Evolutionary conservation across 768 basidiomycete genomes (phyloP).

Genomic region (Lentinula raphanica): DNA sequence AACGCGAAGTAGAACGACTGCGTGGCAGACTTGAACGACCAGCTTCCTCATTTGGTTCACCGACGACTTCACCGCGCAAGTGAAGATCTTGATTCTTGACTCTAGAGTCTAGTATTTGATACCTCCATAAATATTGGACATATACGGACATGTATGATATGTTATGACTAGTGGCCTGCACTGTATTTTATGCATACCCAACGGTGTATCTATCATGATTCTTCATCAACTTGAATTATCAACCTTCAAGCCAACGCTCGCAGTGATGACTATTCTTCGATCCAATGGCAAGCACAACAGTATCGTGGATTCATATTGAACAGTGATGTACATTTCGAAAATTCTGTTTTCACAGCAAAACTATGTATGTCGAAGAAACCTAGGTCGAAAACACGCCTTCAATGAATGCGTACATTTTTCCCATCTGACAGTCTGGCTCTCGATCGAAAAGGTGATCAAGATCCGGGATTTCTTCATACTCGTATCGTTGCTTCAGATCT

Average conservation of each 20-base stretch:
- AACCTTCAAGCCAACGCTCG: too few species aligned
- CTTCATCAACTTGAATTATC: not conserved
- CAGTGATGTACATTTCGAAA: too few species aligned
- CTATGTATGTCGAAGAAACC: too few species aligned
- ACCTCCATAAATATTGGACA: not conserved
- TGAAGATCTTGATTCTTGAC: not conserved
- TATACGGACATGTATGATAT: not conserved
- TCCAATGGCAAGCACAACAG: too few species aligned
- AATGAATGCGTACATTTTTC: slow-evolving; percentile 29
- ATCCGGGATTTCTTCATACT: slow-evolving; percentile 29
- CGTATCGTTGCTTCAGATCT: slow-evolving; percentile 10
- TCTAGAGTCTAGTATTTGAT: not conserved
- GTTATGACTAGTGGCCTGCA: not conserved
- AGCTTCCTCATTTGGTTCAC: slow-evolving; percentile 28
- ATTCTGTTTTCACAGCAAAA: too few species aligned
- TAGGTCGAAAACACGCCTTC: slow-evolving; percentile 11
- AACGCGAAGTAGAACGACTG: slow-evolving; percentile 65
- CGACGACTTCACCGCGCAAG: slow-evolving; percentile 28
- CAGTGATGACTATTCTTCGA: too few species aligned
- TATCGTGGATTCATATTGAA: too few species aligned
- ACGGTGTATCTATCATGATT: too few species aligned
- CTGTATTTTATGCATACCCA: not conserved
- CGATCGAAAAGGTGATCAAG: slow-evolving; percentile 31
- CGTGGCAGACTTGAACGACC: slow-evolving; percentile 62
- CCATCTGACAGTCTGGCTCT: slow-evolving; percentile 26